Conservation (phyloP, 495 filamentous ascomycete species). For the Penicillium pulvis region DNA sequence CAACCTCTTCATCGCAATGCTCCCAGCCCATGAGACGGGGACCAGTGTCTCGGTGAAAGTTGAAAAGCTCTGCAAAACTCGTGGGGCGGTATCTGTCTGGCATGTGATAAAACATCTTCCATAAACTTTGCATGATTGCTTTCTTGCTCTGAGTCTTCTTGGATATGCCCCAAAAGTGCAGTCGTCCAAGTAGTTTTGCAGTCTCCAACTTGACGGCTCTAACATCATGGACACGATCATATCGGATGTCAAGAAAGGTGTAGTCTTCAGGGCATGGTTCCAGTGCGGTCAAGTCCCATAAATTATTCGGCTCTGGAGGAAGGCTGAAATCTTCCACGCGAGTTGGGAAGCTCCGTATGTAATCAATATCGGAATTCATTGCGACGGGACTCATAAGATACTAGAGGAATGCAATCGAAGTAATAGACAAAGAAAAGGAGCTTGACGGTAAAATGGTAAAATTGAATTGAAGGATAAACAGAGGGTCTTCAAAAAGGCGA, state of each 20-base stretch:
- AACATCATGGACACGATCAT: neutral
- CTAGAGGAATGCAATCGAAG: neutral
- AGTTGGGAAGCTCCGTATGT: neutral
- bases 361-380: neutral
- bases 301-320: slow-evolving; percentile 2
- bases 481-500: neutral
- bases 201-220: neutral
- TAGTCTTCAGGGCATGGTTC: slow-evolving; percentile 29
- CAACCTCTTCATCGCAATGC: neutral
- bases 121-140: slow-evolving; percentile 13
- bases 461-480: neutral
- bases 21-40: slow-evolving; percentile 36
- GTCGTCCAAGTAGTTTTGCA: neutral
- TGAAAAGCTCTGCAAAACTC: slow-evolving; percentile 17
- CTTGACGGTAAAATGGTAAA: neutral
- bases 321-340: neutral
- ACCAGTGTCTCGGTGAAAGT: slow-evolving; percentile 35
- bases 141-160: neutral
- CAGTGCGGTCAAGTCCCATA: slow-evolving; percentile 21
- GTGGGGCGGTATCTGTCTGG: slow-evolving; percentile 21
- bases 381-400: neutral
- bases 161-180: slow-evolving; percentile 37
- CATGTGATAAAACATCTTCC: slow-evolving; percentile 35
- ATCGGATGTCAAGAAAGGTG: slow-evolving; percentile 3
- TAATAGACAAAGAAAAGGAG: neutral